A percentile compares a stretch with the other conserved stretches of the same genome.
Conservation (phyloP, 257 asterid genomes). For the Solanum corneliomulleri region DNA sequence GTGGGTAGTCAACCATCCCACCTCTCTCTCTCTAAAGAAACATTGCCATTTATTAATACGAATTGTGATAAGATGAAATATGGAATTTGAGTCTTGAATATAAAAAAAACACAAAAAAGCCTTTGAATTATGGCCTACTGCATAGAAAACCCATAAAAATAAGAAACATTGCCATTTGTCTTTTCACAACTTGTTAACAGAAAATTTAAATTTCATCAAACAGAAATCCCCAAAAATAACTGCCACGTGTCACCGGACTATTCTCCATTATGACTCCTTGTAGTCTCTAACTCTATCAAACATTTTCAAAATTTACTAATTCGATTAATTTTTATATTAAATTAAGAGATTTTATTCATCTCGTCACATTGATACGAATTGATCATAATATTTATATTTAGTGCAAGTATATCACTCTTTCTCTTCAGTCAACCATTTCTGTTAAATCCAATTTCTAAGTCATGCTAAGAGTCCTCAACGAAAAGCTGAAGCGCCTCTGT, state of each 20-base stretch:
- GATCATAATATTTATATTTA: neutral
- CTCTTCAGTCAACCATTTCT: neutral
- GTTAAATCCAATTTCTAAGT: neutral
- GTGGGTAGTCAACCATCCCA: conserved; percentile 27
- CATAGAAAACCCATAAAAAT: no score
- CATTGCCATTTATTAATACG: neutral
- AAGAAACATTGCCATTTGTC: neutral
- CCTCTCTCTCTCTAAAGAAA: neutral
- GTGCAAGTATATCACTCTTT: neutral
- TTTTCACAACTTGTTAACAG: neutral
- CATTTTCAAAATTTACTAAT: neutral
- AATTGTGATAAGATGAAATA: neutral
- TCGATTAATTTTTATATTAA: neutral
- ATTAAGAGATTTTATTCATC: no score
- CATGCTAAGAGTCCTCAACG: conserved; percentile 46
- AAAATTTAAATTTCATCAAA: neutral
- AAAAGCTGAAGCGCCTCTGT: conserved; percentile 47
- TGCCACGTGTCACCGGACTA: conserved; percentile 9
- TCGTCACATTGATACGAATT: rapidly evolving
- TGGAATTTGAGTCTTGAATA: rapidly evolving
- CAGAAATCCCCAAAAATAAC: neutral
- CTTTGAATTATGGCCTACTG: no score
- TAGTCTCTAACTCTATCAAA: neutral
- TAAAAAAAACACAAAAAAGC: no score
- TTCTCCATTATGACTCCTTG: conserved; percentile 9